phyloP scores from a whole-genome alignment of 1,139 yeast species.

The Debaryomyces udenii region DNA sequence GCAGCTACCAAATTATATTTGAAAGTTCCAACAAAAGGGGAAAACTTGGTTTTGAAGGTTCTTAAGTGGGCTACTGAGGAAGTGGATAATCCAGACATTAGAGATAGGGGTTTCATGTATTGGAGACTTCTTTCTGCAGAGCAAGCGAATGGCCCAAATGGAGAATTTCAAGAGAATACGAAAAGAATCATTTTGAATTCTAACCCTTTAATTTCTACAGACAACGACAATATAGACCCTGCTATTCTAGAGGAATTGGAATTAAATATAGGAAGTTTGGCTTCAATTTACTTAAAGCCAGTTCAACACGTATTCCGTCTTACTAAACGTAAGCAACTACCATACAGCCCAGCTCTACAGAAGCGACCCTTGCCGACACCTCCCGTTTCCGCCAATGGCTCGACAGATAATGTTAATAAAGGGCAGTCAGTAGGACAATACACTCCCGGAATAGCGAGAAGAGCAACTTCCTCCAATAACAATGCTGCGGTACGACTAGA shows the following conservation, averaged over 20 bases:
- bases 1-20: conserved; percentile 74
- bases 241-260: conserved; percentile 77
- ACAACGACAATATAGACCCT: conserved; percentile 74
- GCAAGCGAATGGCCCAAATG: conserved; percentile 25
- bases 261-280: conserved; percentile 76
- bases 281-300: conserved; percentile 84
- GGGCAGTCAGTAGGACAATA: background rate
- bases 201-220: conserved; percentile 65
- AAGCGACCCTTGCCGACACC: conserved; percentile 19
- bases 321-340: conserved; percentile 57
- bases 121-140: conserved; percentile 74
- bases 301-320: conserved; percentile 75
- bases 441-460: background rate
- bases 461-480: background rate
- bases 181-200: conserved; percentile 61
- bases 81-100: conserved; percentile 73
- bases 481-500: background rate
- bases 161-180: conserved; percentile 44
- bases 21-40: conserved; percentile 57
- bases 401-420: conserved; percentile 13
- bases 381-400: conserved; percentile 13
- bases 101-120: conserved; percentile 85
- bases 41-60: conserved; percentile 58
- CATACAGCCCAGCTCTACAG: conserved; percentile 66
- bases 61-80: conserved; percentile 78